Evolutionary conservation across 768 basidiomycete species (phyloP).

Genomic region (Gymnopilus junonius): DNA sequence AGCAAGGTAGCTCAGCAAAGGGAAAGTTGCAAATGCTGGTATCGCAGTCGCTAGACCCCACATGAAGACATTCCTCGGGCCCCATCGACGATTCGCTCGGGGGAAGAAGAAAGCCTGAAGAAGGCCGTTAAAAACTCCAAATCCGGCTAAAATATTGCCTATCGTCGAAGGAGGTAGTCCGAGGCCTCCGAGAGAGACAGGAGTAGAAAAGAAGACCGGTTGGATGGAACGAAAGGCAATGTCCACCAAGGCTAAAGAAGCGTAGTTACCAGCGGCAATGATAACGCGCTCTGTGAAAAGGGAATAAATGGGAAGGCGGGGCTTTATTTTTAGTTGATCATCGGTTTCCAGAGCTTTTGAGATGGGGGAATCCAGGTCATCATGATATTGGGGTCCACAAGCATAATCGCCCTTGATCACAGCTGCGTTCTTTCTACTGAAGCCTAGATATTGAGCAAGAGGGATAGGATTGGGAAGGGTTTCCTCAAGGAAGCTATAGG

Average conservation of each 20-base stretch:
- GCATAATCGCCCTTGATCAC: background rate
- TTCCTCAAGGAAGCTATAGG: constrained; percentile 59
- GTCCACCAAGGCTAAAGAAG: constrained; percentile 63
- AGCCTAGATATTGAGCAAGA: constrained; percentile 23
- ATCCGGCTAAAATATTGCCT: constrained; percentile 63
- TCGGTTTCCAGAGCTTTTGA: background rate
- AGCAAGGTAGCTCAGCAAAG: constrained; percentile 63
- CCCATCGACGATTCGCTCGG: constrained; percentile 57
- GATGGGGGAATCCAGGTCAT: background rate
- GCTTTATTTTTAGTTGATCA: constrained; percentile 22
- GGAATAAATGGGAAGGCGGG: constrained; percentile 50
- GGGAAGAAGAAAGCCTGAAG: constrained; percentile 74
- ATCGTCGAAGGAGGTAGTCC: constrained; percentile 69
- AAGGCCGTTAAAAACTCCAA: constrained; percentile 67
- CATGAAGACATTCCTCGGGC: constrained; percentile 65
- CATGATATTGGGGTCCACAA: too few relatives aligned
- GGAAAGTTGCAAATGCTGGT: constrained; percentile 60
- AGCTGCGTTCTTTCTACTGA: constrained; percentile 19
- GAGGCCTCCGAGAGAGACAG: constrained; percentile 70
- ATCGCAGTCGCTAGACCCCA: constrained; percentile 52
- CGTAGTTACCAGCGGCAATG: constrained; percentile 71
- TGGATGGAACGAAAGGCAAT: constrained; percentile 69
- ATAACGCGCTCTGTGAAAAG: constrained; percentile 61
- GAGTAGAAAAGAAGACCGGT: constrained; percentile 74
- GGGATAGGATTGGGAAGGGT: constrained; percentile 33